These are phyloP conservation scores for Starmerella gropengiesseri DNA, from an alignment of 805 yeast species.

Conservation along the genomic window DNA sequence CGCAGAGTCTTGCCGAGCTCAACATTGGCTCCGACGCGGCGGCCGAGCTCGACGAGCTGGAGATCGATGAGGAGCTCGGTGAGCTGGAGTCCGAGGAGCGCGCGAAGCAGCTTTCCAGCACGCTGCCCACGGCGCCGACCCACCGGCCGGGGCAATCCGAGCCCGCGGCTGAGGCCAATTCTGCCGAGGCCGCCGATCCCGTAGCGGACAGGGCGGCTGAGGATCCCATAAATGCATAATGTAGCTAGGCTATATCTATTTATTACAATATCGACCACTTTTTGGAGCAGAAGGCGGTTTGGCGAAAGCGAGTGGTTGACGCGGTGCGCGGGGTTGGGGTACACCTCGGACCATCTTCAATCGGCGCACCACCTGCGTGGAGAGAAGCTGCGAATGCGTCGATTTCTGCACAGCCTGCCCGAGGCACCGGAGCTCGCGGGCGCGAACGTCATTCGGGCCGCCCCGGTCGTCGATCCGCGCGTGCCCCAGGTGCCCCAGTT, in stretches of 20 bases:
- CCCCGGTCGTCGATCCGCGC: conserved; percentile 21
- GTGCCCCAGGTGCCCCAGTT: conserved; percentile 18
- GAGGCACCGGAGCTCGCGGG: conserved; percentile 22
- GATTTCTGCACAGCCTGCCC: conserved; percentile 21
- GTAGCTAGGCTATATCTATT: too few relatives aligned
- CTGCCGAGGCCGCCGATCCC: too few relatives aligned
- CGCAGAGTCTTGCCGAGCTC: conserved; percentile 28
- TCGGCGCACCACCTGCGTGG: too few relatives aligned
- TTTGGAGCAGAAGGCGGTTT: too few relatives aligned
- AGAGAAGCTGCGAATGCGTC: conserved; percentile 10
- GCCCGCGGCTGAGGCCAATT: too few relatives aligned
- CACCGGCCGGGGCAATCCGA: conserved; percentile 9
- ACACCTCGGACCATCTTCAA: not conserved
- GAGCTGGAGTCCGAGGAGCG: conserved; percentile 27
- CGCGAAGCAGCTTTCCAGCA: conserved; percentile 3
- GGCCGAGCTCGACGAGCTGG: conserved; percentile 27
- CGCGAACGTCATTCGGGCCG: conserved; percentile 16
- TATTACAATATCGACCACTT: too few relatives aligned
- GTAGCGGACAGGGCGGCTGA: too few relatives aligned
- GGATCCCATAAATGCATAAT: too few relatives aligned
- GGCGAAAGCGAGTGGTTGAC: not conserved
- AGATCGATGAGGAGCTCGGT: conserved; percentile 35
- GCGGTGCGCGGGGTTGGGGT: not conserved
- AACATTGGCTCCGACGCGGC: conserved; percentile 23
- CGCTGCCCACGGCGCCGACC: conserved; percentile 11